Evolutionary conservation across 2,329 filamentous ascomycete genomes (phyloP).

Genomic region (Exophiala oligosperma): DNA sequence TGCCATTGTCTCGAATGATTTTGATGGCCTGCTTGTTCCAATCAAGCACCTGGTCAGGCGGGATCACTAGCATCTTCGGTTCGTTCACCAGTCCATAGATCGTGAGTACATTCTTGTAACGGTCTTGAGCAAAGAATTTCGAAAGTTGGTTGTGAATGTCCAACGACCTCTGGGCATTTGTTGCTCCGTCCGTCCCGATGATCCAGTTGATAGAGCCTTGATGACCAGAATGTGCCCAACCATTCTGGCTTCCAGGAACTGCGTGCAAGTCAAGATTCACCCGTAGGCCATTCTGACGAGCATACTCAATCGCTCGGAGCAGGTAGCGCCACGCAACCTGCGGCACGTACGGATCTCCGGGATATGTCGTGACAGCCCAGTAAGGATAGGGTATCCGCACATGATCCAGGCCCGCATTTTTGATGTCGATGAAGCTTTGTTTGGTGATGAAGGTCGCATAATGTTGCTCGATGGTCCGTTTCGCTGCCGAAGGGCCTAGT

Average conservation of each 20-base stretch:
- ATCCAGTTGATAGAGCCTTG: constrained; percentile 83
- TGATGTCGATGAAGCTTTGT: constrained; percentile 79
- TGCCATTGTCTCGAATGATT: constrained; percentile 73
- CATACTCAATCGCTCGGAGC: constrained; percentile 88
- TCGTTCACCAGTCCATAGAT: constrained; percentile 97
- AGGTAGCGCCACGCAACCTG: constrained; percentile 92
- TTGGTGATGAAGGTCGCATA: constrained; percentile 88
- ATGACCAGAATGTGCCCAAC: constrained; percentile 93
- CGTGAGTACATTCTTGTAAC: constrained; percentile 87
- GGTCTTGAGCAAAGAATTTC: constrained; percentile 87
- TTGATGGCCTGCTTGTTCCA: constrained; percentile 78
- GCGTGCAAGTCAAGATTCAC: constrained; percentile 92
- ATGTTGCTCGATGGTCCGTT: constrained; percentile 73
- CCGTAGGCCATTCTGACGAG: constrained; percentile 84
- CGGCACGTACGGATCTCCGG: constrained; percentile 82
- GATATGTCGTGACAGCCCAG: constrained; percentile 87
- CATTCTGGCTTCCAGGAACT: constrained; percentile 91
- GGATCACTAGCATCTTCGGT: constrained; percentile 77
- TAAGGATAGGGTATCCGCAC: constrained; percentile 95
- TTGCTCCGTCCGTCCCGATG: constrained; percentile 78
- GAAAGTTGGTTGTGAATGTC: constrained; percentile 85
- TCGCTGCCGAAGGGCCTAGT: constrained; percentile 62
- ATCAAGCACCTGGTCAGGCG: constrained; percentile 62
- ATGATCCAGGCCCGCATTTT: constrained; percentile 86
- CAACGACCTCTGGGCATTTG: constrained; percentile 78